phyloP scores from a whole-genome alignment of 2,329 filamentous ascomycete genomes.

The Talaromyces sp. region DNA sequence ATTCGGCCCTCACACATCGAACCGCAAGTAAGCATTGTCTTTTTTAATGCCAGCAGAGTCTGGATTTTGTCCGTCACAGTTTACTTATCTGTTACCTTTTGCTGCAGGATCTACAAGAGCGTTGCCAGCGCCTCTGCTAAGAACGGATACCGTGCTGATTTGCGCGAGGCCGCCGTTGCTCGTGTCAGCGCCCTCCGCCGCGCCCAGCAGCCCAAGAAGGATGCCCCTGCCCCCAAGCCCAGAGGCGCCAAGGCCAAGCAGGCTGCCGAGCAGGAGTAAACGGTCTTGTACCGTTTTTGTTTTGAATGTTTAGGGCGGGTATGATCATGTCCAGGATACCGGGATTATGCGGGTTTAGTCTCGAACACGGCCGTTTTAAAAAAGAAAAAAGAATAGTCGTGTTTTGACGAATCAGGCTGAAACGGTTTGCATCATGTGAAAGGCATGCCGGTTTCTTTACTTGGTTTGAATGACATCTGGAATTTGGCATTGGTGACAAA shows the following conservation, averaged over 20 bases:
- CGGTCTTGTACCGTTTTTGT: background rate
- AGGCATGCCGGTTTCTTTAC: background rate
- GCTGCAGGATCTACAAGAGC: slow-evolving; percentile 73
- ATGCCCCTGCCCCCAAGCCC: slow-evolving; percentile 65
- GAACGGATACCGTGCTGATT: slow-evolving; percentile 76
- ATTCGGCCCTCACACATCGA: slow-evolving; percentile 67
- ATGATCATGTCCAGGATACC: background rate
- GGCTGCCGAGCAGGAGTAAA: slow-evolving; percentile 44
- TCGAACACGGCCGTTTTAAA: background rate
- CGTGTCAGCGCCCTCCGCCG: slow-evolving; percentile 80
- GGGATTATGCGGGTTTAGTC: background rate
- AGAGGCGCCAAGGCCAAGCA: slow-evolving; percentile 74
- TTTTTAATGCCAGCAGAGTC: background rate
- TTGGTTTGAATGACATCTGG: background rate
- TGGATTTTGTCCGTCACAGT: background rate
- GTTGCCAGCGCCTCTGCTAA: slow-evolving; percentile 79
- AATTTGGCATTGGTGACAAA: background rate
- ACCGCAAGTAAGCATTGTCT: slow-evolving; percentile 63
- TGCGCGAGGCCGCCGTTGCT: slow-evolving; percentile 72
- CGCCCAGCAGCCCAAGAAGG: slow-evolving; percentile 74
- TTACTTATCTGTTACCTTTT: slow-evolving; percentile 18
- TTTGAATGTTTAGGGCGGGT: background rate
- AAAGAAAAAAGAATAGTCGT: background rate
- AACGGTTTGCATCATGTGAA: background rate
- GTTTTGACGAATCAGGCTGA: background rate